Evolutionary conservation across 768 basidiomycete genomes (phyloP).

Genomic region (Mrakia blollopis): DNA sequence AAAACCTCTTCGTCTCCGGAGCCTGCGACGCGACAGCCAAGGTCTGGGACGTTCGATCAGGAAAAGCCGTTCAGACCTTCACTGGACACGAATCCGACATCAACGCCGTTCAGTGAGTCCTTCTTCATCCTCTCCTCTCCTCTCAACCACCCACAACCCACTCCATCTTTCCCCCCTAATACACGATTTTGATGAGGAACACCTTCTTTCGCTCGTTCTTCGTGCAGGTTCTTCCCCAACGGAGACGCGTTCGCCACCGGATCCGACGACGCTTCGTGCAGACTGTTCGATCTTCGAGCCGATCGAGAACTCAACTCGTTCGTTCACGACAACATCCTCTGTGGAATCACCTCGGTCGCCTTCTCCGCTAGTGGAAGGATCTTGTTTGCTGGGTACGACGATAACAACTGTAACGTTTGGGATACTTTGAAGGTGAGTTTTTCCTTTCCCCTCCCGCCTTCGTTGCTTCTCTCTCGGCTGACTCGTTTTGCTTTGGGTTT

Average conservation of each 20-base stretch:
- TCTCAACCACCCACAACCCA: too few species aligned
- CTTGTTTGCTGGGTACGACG: slow-evolving; percentile 96
- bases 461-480: background rate
- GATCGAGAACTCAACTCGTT: slow-evolving; percentile 95
- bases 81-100: slow-evolving; percentile 98
- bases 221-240: slow-evolving; percentile 90
- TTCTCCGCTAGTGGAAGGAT: slow-evolving; percentile 97
- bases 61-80: slow-evolving; percentile 96
- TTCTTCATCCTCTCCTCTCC: background rate
- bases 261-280: slow-evolving; percentile 97
- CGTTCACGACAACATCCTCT: slow-evolving; percentile 97
- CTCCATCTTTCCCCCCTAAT: background rate
- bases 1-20: slow-evolving; percentile 95
- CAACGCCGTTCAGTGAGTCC: slow-evolving; percentile 93
- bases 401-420: slow-evolving; percentile 99
- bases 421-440: slow-evolving; percentile 71
- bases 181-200: too few species aligned
- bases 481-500: background rate
- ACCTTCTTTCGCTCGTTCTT: slow-evolving; percentile 11
- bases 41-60: slow-evolving; percentile 96
- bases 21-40: slow-evolving; percentile 98
- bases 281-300: slow-evolving; percentile 93
- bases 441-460: background rate
- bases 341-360: slow-evolving; percentile 97
- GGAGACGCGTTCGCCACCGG: slow-evolving; percentile 98